Conservation (phyloP, 352 stramenopile genomes). For the Salisapilia sapeloensis region DNA sequence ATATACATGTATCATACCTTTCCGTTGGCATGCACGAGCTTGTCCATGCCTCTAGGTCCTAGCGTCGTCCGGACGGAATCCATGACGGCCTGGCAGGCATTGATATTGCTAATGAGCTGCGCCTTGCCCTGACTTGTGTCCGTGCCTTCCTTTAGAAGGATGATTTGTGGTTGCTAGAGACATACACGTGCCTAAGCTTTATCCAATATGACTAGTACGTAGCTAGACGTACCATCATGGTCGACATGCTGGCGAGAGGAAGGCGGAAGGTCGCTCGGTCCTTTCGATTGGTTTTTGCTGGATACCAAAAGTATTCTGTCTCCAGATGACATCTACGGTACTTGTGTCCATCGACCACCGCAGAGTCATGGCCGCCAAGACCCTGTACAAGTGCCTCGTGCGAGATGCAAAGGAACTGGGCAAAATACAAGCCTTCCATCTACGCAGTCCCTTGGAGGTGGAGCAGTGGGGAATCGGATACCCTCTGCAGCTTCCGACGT, state of each 20-base stretch:
- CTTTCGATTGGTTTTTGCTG: no score
- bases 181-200: neutral
- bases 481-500: conserved; percentile 13
- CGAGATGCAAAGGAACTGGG: conserved; percentile 32
- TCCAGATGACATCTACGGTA: neutral
- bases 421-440: conserved; percentile 33
- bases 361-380: conserved; percentile 19
- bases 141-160: conserved; percentile 97
- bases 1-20: conserved; percentile 12
- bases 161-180: conserved; percentile 90
- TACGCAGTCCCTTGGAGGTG: conserved; percentile 27
- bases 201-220: neutral
- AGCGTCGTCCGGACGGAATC: conserved; percentile 95
- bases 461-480: conserved; percentile 48
- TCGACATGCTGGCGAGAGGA: no score
- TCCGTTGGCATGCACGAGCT: conserved; percentile 90
- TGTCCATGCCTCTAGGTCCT: conserved; percentile 97
- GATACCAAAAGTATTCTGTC: no score
- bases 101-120: conserved; percentile 89
- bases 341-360: neutral
- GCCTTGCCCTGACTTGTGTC: conserved; percentile 96
- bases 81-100: conserved; percentile 88
- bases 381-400: conserved; percentile 57
- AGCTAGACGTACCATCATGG: conserved; percentile 21
- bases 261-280: no score